These are phyloP conservation scores for Eragrostis nindensis DNA, from an alignment of 176 grass and related monocot species.

Conservation along the genomic window DNA sequence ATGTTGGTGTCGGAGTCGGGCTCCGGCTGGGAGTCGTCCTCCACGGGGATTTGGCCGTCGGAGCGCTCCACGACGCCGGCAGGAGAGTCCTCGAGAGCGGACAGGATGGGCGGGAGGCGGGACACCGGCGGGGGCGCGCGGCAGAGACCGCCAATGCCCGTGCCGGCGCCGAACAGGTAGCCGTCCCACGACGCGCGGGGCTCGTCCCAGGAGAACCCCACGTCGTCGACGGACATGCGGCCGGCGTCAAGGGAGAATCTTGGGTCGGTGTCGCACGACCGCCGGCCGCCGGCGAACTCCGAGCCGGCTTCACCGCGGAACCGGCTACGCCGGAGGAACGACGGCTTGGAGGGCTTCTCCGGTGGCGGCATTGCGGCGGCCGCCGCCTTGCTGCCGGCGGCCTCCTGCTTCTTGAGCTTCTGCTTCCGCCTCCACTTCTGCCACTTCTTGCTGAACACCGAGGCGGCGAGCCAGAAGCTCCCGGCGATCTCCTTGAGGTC, in stretches of 20 bases:
- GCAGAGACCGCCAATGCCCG: constrained; percentile 37
- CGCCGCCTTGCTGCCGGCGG: constrained; percentile 47
- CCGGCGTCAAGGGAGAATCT: constrained; percentile 87
- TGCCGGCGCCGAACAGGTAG: constrained; percentile 72
- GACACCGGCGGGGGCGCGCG: constrained; percentile 40
- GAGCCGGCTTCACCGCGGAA: constrained; percentile 38
- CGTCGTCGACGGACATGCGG: constrained; percentile 87
- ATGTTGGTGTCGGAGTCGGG: constrained; percentile 22
- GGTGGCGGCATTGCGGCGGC: constrained; percentile 47
- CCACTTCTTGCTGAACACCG: constrained; percentile 99
- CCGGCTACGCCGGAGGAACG: constrained; percentile 49
- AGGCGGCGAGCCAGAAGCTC: constrained; percentile 97
- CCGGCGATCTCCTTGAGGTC: constrained; percentile 95
- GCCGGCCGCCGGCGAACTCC: constrained; percentile 58
- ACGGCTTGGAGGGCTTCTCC: constrained; percentile 52
- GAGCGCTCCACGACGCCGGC: constrained; percentile 67
- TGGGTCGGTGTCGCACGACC: constrained; percentile 95
- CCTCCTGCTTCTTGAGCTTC: constrained; percentile 90
- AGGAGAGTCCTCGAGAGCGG: constrained; percentile 77
- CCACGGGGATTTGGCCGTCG: constrained; percentile 86
- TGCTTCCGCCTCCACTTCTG: constrained; percentile 91
- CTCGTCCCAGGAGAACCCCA: constrained; percentile 77
- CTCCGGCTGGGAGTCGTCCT: constrained; percentile 58
- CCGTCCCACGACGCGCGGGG: constrained; percentile 98
- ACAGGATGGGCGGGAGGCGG: constrained; percentile 85